Evolutionary conservation across 164 flowering plant species (phyloP).

Genomic region (Tetracentron sinense): DNA sequence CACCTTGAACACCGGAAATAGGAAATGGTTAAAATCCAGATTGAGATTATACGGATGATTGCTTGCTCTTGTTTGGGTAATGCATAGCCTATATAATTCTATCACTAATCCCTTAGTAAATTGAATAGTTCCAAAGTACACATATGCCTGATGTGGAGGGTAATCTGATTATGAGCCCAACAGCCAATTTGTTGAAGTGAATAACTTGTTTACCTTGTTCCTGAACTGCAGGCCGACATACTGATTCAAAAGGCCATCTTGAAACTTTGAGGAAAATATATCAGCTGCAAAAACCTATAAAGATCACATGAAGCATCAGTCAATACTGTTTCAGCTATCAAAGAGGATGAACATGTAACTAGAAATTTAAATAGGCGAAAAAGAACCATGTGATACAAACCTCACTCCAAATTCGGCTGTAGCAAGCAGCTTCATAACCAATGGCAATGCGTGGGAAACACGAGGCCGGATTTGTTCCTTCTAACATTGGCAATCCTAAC

Average conservation of each 20-base stretch:
- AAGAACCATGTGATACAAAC: constrained; percentile 23
- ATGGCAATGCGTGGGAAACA: constrained; percentile 78
- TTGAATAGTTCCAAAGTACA: too few species aligned
- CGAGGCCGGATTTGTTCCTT: constrained; percentile 90
- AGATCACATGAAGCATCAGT: constrained; percentile 4
- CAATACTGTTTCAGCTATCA: not conserved
- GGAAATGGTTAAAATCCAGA: not conserved
- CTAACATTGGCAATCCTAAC: constrained; percentile 87
- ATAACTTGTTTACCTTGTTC: constrained; percentile 53
- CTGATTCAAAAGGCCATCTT: constrained; percentile 46
- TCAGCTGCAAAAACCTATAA: constrained; percentile 84
- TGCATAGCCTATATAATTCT: too few species aligned
- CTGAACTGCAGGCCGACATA: constrained; percentile 74
- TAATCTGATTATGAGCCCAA: too few species aligned
- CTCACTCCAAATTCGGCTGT: constrained; percentile 97
- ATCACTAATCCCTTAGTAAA: too few species aligned
- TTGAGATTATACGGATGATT: not conserved
- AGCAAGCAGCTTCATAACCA: constrained; percentile 89
- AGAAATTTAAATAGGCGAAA: not conserved
- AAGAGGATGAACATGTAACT: not conserved
- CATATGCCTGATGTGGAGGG: too few species aligned
- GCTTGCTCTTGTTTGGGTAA: not conserved
- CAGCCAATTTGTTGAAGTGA: not conserved
- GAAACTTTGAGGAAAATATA: constrained; percentile 79
- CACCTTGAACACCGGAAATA: not conserved